Conservation (phyloP, 1,284 basidiomycete species). For the Pascua guehoae region DNA sequence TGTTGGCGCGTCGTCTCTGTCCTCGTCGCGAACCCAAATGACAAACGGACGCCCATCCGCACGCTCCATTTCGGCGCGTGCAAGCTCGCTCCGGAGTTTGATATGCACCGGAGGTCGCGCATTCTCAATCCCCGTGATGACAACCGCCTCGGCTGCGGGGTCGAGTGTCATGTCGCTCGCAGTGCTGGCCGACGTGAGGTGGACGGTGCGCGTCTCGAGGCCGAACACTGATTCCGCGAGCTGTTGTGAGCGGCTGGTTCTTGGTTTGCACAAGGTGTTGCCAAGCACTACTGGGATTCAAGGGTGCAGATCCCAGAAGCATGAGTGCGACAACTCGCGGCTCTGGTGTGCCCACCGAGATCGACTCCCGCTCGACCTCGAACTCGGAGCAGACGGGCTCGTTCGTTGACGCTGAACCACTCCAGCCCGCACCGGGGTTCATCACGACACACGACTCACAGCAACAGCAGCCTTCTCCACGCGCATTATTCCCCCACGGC, state of each 20-base stretch:
- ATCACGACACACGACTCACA: constrained; percentile 3
- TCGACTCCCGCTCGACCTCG: neutral
- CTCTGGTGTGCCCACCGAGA: neutral
- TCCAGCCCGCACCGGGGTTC: too few relatives aligned
- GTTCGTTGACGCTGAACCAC: too few relatives aligned
- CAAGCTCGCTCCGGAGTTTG: constrained; percentile 19
- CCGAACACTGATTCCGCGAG: constrained; percentile 29
- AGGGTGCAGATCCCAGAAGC: too few relatives aligned
- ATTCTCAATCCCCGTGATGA: constrained; percentile 36
- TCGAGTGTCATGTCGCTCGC: constrained; percentile 1
- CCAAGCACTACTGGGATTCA: too few relatives aligned
- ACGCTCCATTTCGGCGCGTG: constrained; percentile 2
- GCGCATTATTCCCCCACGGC: neutral
- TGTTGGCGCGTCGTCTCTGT: constrained; percentile 19
- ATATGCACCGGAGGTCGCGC: constrained; percentile 26
- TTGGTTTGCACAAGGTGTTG: too few relatives aligned
- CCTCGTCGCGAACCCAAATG: constrained; percentile 38
- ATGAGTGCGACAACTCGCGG: neutral
- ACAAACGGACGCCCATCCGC: constrained; percentile 20
- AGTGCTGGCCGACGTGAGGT: constrained; percentile 8
- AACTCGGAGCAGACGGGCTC: neutral
- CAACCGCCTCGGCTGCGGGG: constrained; percentile 17
- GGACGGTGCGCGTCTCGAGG: constrained; percentile 15
- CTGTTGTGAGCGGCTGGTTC: constrained; percentile 11
- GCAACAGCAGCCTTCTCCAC: neutral